These are phyloP conservation scores for Umbelopsis sp. DNA, from an alignment of 371 early-diverging fungal genomes.

Conservation along the genomic window DNA sequence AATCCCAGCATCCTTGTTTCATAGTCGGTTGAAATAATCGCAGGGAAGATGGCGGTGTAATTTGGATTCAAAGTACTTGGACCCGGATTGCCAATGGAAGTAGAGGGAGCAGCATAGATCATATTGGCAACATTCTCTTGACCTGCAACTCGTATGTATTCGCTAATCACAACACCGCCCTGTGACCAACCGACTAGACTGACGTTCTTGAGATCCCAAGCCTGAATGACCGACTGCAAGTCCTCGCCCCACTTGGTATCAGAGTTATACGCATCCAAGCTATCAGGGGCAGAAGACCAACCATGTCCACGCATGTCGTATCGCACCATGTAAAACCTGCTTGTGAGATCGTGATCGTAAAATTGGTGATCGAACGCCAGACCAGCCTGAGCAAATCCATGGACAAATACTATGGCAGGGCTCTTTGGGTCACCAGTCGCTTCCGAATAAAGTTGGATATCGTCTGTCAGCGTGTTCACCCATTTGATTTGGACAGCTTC, in stretches of 20 bases:
- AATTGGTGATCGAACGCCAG: conserved; percentile 5
- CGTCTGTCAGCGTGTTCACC: neutral
- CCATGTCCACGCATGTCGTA: conserved; percentile 15
- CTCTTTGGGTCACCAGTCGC: neutral
- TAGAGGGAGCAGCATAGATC: conserved; percentile 7
- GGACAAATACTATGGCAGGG: conserved; percentile 4
- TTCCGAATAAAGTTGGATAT: conserved; percentile 3
- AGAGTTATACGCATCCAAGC: conserved; percentile 4
- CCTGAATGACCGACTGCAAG: neutral
- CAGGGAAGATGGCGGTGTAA: neutral
- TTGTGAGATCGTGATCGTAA: conserved; percentile 1
- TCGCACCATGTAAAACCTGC: neutral
- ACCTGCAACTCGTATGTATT: conserved; percentile 9
- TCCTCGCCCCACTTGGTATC: conserved; percentile 5
- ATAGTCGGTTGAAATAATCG: neutral
- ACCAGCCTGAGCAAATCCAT: conserved; percentile 14
- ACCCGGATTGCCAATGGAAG: conserved; percentile 3
- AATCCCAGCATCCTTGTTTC: conserved; percentile 6
- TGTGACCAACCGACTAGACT: conserved; percentile 5
- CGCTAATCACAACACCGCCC: conserved; percentile 14
- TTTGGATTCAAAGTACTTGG: conserved; percentile 1
- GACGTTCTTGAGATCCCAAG: conserved; percentile 2
- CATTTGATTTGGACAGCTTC: conserved; percentile 1
- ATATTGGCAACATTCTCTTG: neutral
- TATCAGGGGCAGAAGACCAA: conserved; percentile 5